These are phyloP conservation scores for Cladosporium sp. DNA, from an alignment of 2,329 filamentous ascomycete genomes.

Conservation along the genomic window DNA sequence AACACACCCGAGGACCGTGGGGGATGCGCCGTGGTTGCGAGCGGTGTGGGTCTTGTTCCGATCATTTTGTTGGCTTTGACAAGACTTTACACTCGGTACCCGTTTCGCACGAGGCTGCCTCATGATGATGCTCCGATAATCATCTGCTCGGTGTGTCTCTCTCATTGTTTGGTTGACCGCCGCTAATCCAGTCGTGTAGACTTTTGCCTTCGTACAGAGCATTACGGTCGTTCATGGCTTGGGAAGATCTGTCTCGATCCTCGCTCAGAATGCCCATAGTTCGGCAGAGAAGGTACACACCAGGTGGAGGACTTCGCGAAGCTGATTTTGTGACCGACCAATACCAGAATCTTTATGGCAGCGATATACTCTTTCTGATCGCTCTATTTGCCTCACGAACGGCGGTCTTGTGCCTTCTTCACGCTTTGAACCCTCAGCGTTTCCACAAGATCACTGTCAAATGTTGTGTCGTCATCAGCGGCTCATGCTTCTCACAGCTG, in stretches of 20 bases:
- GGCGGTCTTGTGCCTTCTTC: neutral
- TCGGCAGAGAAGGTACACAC: conserved; percentile 7
- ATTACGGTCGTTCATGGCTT: conserved; percentile 3
- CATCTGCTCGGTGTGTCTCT: neutral
- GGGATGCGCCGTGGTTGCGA: conserved; percentile 1
- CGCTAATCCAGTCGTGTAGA: neutral
- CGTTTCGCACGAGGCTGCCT: neutral
- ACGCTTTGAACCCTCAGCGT: neutral
- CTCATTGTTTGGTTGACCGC: neutral
- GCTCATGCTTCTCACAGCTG: neutral
- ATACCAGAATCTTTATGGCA: conserved; percentile 1
- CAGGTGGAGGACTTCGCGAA: neutral
- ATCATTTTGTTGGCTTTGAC: conserved; percentile 3
- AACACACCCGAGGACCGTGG: conserved; percentile 3
- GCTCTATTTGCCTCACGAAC: neutral
- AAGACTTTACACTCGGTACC: conserved; percentile 8
- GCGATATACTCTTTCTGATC: conserved; percentile 4
- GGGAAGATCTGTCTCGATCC: neutral
- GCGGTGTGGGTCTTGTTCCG: conserved; percentile 3
- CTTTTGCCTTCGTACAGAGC: neutral
- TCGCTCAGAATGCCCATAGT: neutral
- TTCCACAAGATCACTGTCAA: neutral
- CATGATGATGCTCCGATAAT: neutral
- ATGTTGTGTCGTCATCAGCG: neutral
- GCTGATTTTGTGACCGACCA: neutral